A percentile compares a stretch with the other conserved stretches of the same genome.
Conservation (phyloP, 2,329 filamentous ascomycete genomes). For the Plectosphaerella plurivora region DNA sequence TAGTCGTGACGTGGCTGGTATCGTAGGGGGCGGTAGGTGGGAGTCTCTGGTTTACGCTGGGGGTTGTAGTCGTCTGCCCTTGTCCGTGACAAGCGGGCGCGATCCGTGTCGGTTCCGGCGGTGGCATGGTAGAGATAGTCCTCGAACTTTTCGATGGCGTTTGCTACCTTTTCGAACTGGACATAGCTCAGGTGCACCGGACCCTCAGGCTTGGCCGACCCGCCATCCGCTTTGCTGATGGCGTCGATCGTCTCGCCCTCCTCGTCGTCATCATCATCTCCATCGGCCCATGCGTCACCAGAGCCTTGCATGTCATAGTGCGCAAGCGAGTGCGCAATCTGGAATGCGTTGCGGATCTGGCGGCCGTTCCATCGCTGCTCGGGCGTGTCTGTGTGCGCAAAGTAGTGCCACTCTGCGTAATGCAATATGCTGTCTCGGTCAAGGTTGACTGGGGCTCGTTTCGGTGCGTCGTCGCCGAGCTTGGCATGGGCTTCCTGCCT, state of each 20-base stretch:
- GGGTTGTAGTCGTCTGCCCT: not conserved
- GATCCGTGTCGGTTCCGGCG: not conserved
- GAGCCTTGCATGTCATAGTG: not conserved
- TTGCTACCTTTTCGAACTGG: not conserved
- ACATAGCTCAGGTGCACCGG: not conserved
- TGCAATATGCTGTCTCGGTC: not conserved
- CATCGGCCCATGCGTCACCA: not conserved
- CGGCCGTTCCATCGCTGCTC: conserved; percentile 26
- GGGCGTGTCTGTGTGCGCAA: not conserved
- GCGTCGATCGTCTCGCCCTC: not conserved
- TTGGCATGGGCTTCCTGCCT: not conserved
- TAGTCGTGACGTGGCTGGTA: too few species aligned
- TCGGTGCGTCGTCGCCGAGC: not conserved
- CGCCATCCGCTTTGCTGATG: not conserved
- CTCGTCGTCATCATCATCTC: not conserved
- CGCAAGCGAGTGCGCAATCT: conserved; percentile 30
- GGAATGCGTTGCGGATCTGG: conserved; percentile 32
- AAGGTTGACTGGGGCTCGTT: not conserved
- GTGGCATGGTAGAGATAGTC: not conserved
- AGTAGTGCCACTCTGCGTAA: not conserved
- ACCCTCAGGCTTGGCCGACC: not conserved
- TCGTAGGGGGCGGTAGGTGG: too few species aligned
- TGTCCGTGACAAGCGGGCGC: not conserved
- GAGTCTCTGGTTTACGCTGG: too few species aligned
- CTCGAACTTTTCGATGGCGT: not conserved